These are phyloP conservation scores for Rhodofomes roseus DNA, from an alignment of 1,284 basidiomycete species.

Conservation along the genomic window DNA sequence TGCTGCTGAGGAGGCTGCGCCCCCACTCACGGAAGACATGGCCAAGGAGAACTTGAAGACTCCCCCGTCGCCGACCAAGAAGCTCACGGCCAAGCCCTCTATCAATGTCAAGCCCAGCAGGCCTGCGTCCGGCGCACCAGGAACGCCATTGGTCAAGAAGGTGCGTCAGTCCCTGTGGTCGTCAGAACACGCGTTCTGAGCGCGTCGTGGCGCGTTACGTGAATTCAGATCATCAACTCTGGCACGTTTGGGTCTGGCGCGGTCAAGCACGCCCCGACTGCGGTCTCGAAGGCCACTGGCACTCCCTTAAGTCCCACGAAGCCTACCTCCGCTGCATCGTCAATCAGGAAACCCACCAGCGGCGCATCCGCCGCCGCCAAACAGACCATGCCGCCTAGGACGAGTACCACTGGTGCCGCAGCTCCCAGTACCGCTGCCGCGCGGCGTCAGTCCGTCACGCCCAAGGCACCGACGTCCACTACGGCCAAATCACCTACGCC, in stretches of 20 bases:
- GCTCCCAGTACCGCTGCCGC: constrained; percentile 15
- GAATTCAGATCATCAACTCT: constrained; percentile 55
- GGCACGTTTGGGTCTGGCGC: constrained; percentile 63
- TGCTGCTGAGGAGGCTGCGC: constrained; percentile 6
- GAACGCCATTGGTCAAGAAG: constrained; percentile 62
- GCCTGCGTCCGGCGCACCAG: constrained; percentile 37
- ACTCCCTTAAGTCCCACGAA: constrained; percentile 33
- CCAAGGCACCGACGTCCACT: constrained; percentile 38
- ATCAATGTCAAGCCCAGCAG: constrained; percentile 35
- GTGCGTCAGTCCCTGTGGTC: constrained; percentile 33
- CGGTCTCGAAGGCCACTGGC: constrained; percentile 35
- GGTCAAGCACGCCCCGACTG: constrained; percentile 45
- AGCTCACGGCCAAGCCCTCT: constrained; percentile 26
- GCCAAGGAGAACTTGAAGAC: constrained; percentile 11
- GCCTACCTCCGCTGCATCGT: constrained; percentile 32
- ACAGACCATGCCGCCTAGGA: constrained; percentile 34
- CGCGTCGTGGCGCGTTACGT: constrained; percentile 1
- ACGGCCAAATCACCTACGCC: constrained; percentile 39
- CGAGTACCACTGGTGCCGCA: constrained; percentile 28
- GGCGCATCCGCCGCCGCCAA: constrained; percentile 39
- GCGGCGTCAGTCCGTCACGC: constrained; percentile 28
- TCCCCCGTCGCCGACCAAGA: constrained; percentile 21
- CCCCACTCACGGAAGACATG: constrained; percentile 14
- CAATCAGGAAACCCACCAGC: constrained; percentile 48
- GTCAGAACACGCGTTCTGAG: constrained; percentile 5